A percentile compares a stretch with the other conserved stretches of the same genome.
phyloP scores from a whole-genome alignment of 306 rosid species.

The Datisca glomerata region DNA sequence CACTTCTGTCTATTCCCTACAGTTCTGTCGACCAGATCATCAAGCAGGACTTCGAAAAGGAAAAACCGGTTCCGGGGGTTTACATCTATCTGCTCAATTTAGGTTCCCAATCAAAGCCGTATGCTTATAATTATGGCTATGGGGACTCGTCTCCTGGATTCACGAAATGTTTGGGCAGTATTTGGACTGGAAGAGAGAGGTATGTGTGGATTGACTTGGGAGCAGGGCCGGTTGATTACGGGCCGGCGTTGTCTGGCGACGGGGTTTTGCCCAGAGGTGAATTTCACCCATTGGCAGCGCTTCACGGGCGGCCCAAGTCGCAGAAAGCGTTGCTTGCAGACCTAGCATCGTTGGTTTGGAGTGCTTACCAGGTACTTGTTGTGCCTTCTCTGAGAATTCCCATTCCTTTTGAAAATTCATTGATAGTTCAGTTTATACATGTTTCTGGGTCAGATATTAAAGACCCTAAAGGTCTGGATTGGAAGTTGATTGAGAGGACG shows the following conservation, averaged over 20 bases:
- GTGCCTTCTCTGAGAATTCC: conserved; percentile 87
- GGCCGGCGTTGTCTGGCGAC: conserved; percentile 79
- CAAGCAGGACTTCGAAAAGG: conserved; percentile 31
- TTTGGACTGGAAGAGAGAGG: conserved; percentile 59
- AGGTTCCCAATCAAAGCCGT: conserved; percentile 46
- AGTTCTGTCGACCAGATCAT: conserved; percentile 39
- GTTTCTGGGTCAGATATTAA: conserved; percentile 28
- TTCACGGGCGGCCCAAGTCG: conserved; percentile 63
- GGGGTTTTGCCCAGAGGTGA: conserved; percentile 78
- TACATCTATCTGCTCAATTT: conserved; percentile 57
- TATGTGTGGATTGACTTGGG: conserved; percentile 83
- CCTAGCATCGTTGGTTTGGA: conserved; percentile 59
- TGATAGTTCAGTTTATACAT: conserved; percentile 66
- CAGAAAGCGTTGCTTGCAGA: conserved; percentile 59
- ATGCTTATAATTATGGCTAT: conserved; percentile 56
- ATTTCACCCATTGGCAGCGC: conserved; percentile 72
- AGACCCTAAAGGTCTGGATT: conserved; percentile 47
- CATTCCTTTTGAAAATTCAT: conserved; percentile 48
- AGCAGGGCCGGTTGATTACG: conserved; percentile 88
- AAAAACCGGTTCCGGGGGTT: conserved; percentile 42
- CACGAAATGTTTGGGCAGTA: conserved; percentile 59
- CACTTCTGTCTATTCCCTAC: conserved; percentile 38
- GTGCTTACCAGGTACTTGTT: conserved; percentile 73
- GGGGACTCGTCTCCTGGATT: conserved; percentile 61
- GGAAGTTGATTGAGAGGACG: conserved; percentile 48